Evolutionary conservation across 371 early-diverging fungal genomes (phyloP).

Genomic region (Syncephalastrum monosporum): DNA sequence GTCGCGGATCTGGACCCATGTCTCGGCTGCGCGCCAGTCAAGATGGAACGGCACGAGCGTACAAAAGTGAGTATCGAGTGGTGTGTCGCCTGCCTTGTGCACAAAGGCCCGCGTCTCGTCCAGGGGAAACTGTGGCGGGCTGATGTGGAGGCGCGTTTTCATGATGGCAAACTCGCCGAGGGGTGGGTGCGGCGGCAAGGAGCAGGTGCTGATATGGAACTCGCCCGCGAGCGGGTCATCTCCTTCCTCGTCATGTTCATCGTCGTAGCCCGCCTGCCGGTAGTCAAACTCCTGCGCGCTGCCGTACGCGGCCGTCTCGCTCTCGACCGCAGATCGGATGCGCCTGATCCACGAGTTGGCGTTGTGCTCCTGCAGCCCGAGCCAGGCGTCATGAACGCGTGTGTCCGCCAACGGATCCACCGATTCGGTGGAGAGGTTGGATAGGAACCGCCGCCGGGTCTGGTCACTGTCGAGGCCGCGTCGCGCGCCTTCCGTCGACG

Average conservation of each 20-base stretch:
- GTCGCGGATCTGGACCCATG: constrained; percentile 57
- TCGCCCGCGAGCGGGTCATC: constrained; percentile 6
- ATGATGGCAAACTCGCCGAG: constrained; percentile 43
- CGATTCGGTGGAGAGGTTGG: neutral
- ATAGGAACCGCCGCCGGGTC: constrained; percentile 12
- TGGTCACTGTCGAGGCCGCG: constrained; percentile 16
- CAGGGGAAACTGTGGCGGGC: constrained; percentile 46
- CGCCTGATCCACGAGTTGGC: constrained; percentile 53
- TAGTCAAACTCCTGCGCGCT: constrained; percentile 16
- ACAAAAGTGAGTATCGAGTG: constrained; percentile 50
- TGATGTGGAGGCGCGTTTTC: constrained; percentile 30
- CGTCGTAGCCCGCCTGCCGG: constrained; percentile 17
- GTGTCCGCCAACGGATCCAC: constrained; percentile 16
- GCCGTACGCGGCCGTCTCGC: constrained; percentile 24
- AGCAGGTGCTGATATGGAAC: constrained; percentile 27
- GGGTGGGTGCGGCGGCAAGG: constrained; percentile 35
- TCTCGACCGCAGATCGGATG: constrained; percentile 24
- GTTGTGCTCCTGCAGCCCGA: constrained; percentile 58
- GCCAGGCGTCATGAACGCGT: constrained; percentile 54
- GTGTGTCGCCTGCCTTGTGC: constrained; percentile 60
- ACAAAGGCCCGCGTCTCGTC: constrained; percentile 55
- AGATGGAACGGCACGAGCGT: constrained; percentile 60
- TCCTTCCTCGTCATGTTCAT: constrained; percentile 9
- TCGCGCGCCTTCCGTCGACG: constrained; percentile 6
- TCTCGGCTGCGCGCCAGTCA: constrained; percentile 36